These are phyloP conservation scores for Phytophthora macrochlamydospora DNA, from an alignment of 352 stramenopile genomes.

Conservation along the genomic window DNA sequence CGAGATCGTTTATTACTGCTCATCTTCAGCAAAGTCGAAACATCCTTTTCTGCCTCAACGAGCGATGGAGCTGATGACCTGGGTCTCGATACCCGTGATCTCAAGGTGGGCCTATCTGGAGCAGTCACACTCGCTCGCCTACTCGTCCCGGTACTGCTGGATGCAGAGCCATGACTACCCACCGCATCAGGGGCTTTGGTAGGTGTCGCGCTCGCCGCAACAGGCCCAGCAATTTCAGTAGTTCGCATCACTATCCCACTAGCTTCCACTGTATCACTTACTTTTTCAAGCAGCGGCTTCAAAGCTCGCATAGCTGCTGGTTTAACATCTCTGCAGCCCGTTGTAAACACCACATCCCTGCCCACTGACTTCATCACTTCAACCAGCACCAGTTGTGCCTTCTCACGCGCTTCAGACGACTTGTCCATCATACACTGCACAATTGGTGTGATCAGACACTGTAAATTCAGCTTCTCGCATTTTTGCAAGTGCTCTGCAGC, in stretches of 20 bases:
- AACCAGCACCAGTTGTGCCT: slow-evolving; percentile 74
- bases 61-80: slow-evolving; percentile 28
- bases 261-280: slow-evolving; percentile 51
- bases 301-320: slow-evolving; percentile 86
- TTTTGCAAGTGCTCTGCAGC: slow-evolving; percentile 68
- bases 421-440: slow-evolving; percentile 88
- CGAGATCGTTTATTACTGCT: slow-evolving; percentile 63
- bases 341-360: slow-evolving; percentile 70
- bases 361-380: slow-evolving; percentile 87
- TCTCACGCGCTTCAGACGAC: slow-evolving; percentile 83
- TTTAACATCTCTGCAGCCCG: slow-evolving; percentile 82
- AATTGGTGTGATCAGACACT: slow-evolving; percentile 63
- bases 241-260: slow-evolving; percentile 9
- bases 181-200: slow-evolving; percentile 10
- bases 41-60: slow-evolving; percentile 54
- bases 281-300: slow-evolving; percentile 86
- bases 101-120: slow-evolving; percentile 25
- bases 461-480: slow-evolving; percentile 73
- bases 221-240: slow-evolving; percentile 6
- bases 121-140: slow-evolving; percentile 31
- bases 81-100: slow-evolving; percentile 41
- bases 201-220: slow-evolving; percentile 9
- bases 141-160: slow-evolving; percentile 20
- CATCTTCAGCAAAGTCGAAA: slow-evolving; percentile 61
- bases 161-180: too few species aligned